Percentiles rank a stretch among this genome's conserved stretches.
phyloP scores from a whole-genome alignment of 768 basidiomycete species.

The Hericium erinaceus region DNA sequence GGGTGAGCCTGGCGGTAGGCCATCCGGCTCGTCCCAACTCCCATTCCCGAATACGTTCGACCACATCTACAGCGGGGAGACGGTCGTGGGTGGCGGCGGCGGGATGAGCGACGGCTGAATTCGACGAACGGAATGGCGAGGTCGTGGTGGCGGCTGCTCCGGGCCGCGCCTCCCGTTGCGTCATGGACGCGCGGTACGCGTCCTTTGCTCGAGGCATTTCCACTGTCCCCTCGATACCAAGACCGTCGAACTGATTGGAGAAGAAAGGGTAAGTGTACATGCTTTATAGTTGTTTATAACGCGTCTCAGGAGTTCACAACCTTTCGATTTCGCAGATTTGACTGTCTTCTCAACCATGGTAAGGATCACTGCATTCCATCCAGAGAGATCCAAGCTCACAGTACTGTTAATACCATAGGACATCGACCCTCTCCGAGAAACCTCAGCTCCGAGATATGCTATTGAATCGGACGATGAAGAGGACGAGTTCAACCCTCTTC shows the following conservation, averaged over 20 bases:
- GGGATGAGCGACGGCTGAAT: neutral
- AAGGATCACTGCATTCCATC: too few species aligned
- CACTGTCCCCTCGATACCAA: too few species aligned
- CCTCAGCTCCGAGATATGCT: slow-evolving; percentile 17
- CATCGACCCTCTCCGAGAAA: slow-evolving; percentile 15
- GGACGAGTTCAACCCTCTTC: slow-evolving; percentile 17
- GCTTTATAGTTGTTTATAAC: too few species aligned
- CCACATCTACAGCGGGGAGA: neutral
- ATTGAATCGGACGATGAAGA: slow-evolving; percentile 21
- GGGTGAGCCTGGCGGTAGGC: slow-evolving; percentile 53
- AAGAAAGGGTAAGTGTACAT: too few species aligned
- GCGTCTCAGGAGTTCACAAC: too few species aligned
- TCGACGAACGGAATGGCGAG: neutral
- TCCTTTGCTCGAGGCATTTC: too few species aligned
- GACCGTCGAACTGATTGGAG: too few species aligned
- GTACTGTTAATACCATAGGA: slow-evolving; percentile 1
- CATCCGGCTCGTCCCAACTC: slow-evolving; percentile 26
- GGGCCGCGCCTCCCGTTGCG: neutral
- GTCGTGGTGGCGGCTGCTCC: neutral
- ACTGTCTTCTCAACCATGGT: too few species aligned
- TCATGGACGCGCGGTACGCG: neutral
- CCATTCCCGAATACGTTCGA: slow-evolving; percentile 16
- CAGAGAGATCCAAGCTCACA: neutral
- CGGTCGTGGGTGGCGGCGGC: neutral
- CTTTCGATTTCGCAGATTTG: too few species aligned